These are phyloP conservation scores for Priceomyces carsonii DNA, from an alignment of 805 yeast genomes.

Conservation along the genomic window DNA sequence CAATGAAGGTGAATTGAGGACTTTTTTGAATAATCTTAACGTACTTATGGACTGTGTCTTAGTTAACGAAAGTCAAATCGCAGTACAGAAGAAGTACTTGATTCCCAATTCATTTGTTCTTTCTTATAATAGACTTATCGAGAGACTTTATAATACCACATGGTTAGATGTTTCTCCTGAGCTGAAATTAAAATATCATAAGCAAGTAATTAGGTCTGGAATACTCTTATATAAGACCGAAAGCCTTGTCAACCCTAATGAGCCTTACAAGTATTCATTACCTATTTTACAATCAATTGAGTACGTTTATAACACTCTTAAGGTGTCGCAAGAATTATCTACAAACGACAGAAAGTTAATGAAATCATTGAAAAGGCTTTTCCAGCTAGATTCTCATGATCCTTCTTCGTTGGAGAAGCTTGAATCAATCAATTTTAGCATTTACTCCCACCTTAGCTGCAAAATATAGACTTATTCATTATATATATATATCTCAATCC, in stretches of 20 bases:
- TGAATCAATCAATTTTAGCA: conserved; percentile 5
- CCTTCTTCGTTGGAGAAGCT: conserved; percentile 15
- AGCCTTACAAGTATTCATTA: conserved; percentile 15
- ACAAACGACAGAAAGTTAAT: conserved; percentile 18
- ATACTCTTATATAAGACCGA: conserved; percentile 30
- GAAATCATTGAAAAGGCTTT: conserved; percentile 18
- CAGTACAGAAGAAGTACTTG: conserved; percentile 11
- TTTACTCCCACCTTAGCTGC: conserved; percentile 4
- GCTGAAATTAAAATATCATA: conserved; percentile 21
- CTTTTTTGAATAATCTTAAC: conserved; percentile 19
- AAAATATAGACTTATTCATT: neutral
- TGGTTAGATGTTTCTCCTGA: conserved; percentile 21
- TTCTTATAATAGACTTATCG: conserved; percentile 25
- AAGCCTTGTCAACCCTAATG: conserved; percentile 18
- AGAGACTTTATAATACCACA: conserved; percentile 21
- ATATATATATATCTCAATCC: too few species aligned
- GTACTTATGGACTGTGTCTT: conserved; percentile 23
- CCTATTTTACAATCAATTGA: conserved; percentile 22
- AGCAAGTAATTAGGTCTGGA: conserved; percentile 26
- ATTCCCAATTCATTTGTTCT: conserved; percentile 20
- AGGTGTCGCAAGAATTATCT: conserved; percentile 13
- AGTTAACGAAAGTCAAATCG: conserved; percentile 10
- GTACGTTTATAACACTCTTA: conserved; percentile 22
- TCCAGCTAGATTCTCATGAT: conserved; percentile 12
- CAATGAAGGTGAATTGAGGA: conserved; percentile 21